Evolutionary conservation across 805 yeast species (phyloP).

Genomic region (Metschnikowia continentalis): DNA sequence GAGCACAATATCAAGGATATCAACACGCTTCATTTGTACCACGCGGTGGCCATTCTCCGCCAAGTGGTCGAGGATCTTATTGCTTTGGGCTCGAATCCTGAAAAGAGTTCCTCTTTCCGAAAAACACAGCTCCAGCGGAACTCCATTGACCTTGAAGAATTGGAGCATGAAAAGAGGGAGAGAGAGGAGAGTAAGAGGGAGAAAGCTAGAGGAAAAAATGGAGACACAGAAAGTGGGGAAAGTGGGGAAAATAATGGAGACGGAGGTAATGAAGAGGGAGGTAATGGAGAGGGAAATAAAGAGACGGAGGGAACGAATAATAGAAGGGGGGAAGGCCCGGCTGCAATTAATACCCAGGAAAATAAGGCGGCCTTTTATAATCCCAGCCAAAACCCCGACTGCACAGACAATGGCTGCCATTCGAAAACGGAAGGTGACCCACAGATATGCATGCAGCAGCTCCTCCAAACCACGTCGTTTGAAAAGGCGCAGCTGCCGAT

Average conservation of each 20-base stretch:
- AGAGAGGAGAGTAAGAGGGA: neutral
- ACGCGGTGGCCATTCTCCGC: conserved; percentile 30
- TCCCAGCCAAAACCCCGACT: neutral
- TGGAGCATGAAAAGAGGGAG: neutral
- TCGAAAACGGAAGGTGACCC: neutral
- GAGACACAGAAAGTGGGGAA: no score
- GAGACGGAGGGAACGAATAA: neutral
- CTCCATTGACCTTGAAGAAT: conserved; percentile 12
- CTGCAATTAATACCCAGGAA: no score
- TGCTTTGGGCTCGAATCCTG: conserved; percentile 24
- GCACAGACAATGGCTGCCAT: neutral
- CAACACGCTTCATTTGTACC: conserved; percentile 32
- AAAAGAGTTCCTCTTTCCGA: conserved; percentile 23
- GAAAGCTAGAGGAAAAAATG: neutral
- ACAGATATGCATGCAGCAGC: conserved; percentile 21
- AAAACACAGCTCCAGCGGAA: conserved; percentile 22
- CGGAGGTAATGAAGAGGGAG: neutral
- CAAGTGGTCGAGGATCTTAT: conserved; percentile 32
- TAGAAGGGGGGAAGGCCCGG: neutral
- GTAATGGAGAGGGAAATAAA: neutral
- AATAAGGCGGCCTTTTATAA: neutral
- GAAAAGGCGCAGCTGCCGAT: conserved; percentile 8
- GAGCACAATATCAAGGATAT: conserved; percentile 28
- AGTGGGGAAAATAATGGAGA: neutral
- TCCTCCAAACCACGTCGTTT: conserved; percentile 16